phyloP scores from a whole-genome alignment of 1,139 yeast species.

The Zygosaccharomyces pseudobailii region DNA sequence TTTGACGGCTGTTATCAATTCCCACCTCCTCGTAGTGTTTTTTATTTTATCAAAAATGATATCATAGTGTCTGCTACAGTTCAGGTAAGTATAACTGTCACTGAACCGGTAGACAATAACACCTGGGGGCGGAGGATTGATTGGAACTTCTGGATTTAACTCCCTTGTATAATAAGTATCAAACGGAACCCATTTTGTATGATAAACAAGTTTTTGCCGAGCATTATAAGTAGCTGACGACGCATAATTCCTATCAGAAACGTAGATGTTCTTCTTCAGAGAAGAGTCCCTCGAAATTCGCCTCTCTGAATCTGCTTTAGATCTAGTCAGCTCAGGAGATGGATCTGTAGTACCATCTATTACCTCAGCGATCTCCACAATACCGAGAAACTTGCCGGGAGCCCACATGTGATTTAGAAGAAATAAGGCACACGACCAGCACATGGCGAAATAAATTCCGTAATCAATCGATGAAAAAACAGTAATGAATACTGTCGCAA shows the following conservation, averaged over 20 bases:
- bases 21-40: conserved; percentile 56
- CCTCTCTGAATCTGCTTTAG: conserved; percentile 19
- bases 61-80: conserved; percentile 71
- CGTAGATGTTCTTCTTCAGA: conserved; percentile 7
- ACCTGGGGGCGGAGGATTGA: conserved; percentile 85
- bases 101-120: conserved; percentile 79
- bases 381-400: conserved; percentile 76
- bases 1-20: conserved; percentile 40
- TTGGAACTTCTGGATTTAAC: conserved; percentile 53
- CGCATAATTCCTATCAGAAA: not conserved
- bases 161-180: conserved; percentile 41
- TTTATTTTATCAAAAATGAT: conserved; percentile 64
- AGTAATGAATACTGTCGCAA: conserved; percentile 72
- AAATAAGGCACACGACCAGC: conserved; percentile 73
- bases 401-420: conserved; percentile 77
- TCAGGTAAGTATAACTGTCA: conserved; percentile 79
- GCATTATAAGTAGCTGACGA: not conserved
- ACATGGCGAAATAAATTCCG: conserved; percentile 87
- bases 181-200: conserved; percentile 79
- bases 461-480: conserved; percentile 79
- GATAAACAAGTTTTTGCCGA: conserved; percentile 40
- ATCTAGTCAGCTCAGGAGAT: conserved; percentile 8
- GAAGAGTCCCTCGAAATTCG: not conserved
- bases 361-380: conserved; percentile 59
- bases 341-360: too few species aligned